Conservation (phyloP, 345 rosid species). For the Corymbia maculata region DNA sequence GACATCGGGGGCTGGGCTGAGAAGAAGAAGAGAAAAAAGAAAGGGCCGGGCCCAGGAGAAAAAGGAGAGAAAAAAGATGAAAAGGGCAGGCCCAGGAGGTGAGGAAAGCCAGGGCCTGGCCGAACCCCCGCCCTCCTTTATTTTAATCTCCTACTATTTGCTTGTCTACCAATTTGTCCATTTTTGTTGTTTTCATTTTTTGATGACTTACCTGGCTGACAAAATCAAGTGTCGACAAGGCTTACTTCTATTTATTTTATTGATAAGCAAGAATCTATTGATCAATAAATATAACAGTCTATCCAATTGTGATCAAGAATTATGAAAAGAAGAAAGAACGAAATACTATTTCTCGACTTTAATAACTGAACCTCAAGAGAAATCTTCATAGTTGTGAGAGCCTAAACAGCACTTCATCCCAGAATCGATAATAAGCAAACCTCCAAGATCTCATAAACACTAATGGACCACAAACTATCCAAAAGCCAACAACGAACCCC, state of each 20-base stretch:
- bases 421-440: neutral
- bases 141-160: too few species aligned
- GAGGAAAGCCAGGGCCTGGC: too few species aligned
- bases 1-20: too few species aligned
- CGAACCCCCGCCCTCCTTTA: too few species aligned
- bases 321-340: neutral
- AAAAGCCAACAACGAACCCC: neutral
- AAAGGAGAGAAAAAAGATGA: too few species aligned
- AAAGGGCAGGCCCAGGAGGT: too few species aligned
- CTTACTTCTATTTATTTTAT: neutral
- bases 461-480: neutral
- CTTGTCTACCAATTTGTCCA: too few species aligned
- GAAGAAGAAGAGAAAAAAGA: too few species aligned
- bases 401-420: neutral
- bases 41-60: too few species aligned
- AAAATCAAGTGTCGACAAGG: neutral
- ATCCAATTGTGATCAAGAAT: neutral
- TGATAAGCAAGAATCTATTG: neutral
- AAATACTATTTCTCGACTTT: neutral
- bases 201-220: too few species aligned
- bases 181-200: too few species aligned
- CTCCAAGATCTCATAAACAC: neutral
- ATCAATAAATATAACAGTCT: neutral
- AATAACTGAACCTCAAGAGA: neutral
- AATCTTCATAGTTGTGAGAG: neutral